Evolutionary conservation across 2,329 filamentous ascomycete species (phyloP), one percentile per base, ranked within the genome.

Genomic region (Penicillium sp.): DNA sequence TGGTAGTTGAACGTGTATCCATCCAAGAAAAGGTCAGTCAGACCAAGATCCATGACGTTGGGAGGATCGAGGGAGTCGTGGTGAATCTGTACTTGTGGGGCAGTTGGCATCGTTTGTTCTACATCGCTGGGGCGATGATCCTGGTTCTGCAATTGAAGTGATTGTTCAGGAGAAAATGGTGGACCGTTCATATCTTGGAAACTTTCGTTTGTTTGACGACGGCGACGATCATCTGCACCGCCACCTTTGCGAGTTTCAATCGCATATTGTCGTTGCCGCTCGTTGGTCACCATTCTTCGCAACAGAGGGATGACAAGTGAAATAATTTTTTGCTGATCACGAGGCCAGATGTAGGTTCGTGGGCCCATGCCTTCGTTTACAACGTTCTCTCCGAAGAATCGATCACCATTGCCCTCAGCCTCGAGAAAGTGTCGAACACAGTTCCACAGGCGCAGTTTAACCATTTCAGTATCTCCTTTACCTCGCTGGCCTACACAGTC

Each of bases 211-310:
- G 70, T 74, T 56, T 70, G 73, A 29, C 67, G 63, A 47, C 70
- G 69, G 51, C 67, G 69, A 47, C 69, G 70, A 53, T 77, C 77
- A 6, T 74, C 72, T 1, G 63, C 25, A 33, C 69, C 69, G 4
- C 76, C 76, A 11, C 77, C 77, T 58, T 81, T 83, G 40, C 82
- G 75, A 1, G 79, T 81, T 66, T 82, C 80, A 27, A 83, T 79
- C 1, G 82, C 82, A 67, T 85, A 85, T 63, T 81, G 75, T 35
- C 82, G 73, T 63, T 85, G 82, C 23, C 82, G 74, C 65, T 85
- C 82, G 55, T 85, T 85, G 15, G 82, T 84, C 12, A 85, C 81
- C 81, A 85, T 84, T 23, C 82, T 74, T 54, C 82, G 70, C 55
- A 85, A 71, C 44, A 85, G 67, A 12, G 82, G 82, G 57, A 81